These are phyloP conservation scores for Diaporthe ilicicola DNA, from an alignment of 2,329 filamentous ascomycete genomes.

Conservation along the genomic window DNA sequence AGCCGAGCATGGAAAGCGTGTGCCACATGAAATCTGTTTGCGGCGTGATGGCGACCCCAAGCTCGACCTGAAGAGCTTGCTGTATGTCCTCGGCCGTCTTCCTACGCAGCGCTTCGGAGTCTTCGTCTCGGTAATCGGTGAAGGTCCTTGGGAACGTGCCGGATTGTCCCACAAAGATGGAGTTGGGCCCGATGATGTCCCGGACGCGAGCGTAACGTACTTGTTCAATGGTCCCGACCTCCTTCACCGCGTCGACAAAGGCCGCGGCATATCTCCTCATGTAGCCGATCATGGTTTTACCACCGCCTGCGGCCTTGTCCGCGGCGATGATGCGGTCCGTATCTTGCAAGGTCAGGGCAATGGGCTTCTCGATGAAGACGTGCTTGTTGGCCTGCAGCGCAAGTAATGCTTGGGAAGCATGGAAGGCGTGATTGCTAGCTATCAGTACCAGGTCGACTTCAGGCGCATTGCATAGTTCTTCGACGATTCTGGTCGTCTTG, in stretches of 20 bases:
- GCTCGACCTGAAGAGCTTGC: background rate
- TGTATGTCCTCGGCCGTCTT: background rate
- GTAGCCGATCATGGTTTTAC: conserved; percentile 65
- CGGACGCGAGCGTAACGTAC: conserved; percentile 1
- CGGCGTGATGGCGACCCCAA: background rate
- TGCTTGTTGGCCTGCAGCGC: conserved; percentile 64
- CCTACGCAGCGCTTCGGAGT: background rate
- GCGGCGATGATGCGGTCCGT: conserved; percentile 58
- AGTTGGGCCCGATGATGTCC: conserved; percentile 1
- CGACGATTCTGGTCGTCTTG: conserved; percentile 46
- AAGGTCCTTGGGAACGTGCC: conserved; percentile 2
- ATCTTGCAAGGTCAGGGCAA: conserved; percentile 57
- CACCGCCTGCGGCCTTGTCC: conserved; percentile 50
- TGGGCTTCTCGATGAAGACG: conserved; percentile 67
- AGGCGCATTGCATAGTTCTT: conserved; percentile 51
- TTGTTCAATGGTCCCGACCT: conserved; percentile 40
- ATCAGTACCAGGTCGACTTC: conserved; percentile 44
- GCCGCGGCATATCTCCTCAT: conserved; percentile 68
- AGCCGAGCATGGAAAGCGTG: conserved; percentile 13
- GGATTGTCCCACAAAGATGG: background rate
- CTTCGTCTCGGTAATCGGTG: background rate
- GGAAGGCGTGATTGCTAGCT: conserved; percentile 61
- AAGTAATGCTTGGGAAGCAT: conserved; percentile 58
- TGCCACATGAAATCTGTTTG: conserved; percentile 2
- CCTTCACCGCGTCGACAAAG: conserved; percentile 62